phyloP scores from a whole-genome alignment of 352 stramenopile species.

The Globisporangium iwayamae region DNA sequence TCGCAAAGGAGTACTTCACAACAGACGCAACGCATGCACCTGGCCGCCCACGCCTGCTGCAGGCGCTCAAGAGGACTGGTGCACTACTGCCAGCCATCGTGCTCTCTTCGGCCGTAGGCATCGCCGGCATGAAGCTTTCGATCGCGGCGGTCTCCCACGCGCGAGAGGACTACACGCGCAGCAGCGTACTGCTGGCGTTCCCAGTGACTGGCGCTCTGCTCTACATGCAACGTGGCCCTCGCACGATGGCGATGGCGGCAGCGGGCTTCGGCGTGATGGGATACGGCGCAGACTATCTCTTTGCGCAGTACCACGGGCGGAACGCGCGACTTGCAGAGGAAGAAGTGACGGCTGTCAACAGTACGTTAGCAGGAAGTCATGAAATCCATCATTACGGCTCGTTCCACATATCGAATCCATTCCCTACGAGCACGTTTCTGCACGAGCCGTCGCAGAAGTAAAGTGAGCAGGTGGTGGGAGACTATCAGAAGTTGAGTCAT shows the following conservation, averaged over 20 bases:
- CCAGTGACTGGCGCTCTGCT: conserved; percentile 44
- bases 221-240: conserved; percentile 34
- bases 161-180: conserved; percentile 53
- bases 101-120: conserved; percentile 37
- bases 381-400: not conserved
- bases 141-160: conserved; percentile 39
- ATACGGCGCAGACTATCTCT: conserved; percentile 28
- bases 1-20: conserved; percentile 29
- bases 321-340: conserved; percentile 3
- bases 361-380: no score
- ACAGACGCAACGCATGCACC: not conserved
- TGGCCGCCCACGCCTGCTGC: conserved; percentile 19
- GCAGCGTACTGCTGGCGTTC: conserved; percentile 48
- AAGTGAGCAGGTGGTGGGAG: not conserved
- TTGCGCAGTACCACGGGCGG: not conserved
- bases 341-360: not conserved
- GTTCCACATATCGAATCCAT: not conserved
- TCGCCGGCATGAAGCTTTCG: conserved; percentile 57
- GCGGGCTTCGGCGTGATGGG: conserved; percentile 35
- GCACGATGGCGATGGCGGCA: conserved; percentile 36
- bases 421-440: not conserved
- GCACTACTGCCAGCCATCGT: conserved; percentile 37
- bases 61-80: conserved; percentile 28
- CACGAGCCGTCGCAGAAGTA: conserved; percentile 4
- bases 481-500: no score